Evolutionary conservation across 1,139 yeast species (phyloP).

Genomic region (Scheffersomyces illinoinensis): DNA sequence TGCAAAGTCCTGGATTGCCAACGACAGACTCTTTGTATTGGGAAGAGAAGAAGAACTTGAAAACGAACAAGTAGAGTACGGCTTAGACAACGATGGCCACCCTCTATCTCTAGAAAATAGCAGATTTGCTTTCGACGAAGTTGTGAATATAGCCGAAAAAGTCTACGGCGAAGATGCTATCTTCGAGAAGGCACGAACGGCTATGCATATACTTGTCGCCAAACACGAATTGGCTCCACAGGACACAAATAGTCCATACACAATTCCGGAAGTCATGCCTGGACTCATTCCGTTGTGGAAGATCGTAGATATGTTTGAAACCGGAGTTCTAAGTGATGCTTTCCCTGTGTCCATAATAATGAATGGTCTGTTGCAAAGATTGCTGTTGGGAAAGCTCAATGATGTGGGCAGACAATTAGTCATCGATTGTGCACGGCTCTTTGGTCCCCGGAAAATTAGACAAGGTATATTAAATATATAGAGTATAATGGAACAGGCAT

Average conservation of each 20-base stretch:
- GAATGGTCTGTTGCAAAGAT: slow-evolving; percentile 12
- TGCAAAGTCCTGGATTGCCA: slow-evolving; percentile 28
- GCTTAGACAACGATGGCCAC: slow-evolving; percentile 17
- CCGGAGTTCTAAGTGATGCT: slow-evolving; percentile 16
- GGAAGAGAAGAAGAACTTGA: slow-evolving; percentile 14
- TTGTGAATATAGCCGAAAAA: slow-evolving; percentile 32
- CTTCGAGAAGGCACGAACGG: slow-evolving; percentile 22
- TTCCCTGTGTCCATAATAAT: slow-evolving; percentile 16
- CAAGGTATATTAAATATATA: background rate
- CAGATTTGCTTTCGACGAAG: slow-evolving; percentile 7
- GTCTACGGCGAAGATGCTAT: slow-evolving; percentile 33
- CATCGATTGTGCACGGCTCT: slow-evolving; percentile 16
- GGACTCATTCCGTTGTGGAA: slow-evolving; percentile 54
- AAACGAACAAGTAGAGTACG: slow-evolving; percentile 11
- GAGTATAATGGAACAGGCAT: background rate
- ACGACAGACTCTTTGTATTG: slow-evolving; percentile 46
- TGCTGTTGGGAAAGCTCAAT: slow-evolving; percentile 20
- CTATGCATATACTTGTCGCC: slow-evolving; percentile 11
- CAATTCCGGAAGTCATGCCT: slow-evolving; percentile 49
- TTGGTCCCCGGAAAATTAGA: slow-evolving; percentile 14
- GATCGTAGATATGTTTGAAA: slow-evolving; percentile 28
- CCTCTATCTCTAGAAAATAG: slow-evolving; percentile 16
- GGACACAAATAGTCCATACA: background rate
- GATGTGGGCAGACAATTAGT: slow-evolving; percentile 8
- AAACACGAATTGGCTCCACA: background rate